Percentiles rank a stretch among this genome's conserved stretches.
phyloP scores from a whole-genome alignment of 495 filamentous ascomycete genomes.

The Neurospora sp. region DNA sequence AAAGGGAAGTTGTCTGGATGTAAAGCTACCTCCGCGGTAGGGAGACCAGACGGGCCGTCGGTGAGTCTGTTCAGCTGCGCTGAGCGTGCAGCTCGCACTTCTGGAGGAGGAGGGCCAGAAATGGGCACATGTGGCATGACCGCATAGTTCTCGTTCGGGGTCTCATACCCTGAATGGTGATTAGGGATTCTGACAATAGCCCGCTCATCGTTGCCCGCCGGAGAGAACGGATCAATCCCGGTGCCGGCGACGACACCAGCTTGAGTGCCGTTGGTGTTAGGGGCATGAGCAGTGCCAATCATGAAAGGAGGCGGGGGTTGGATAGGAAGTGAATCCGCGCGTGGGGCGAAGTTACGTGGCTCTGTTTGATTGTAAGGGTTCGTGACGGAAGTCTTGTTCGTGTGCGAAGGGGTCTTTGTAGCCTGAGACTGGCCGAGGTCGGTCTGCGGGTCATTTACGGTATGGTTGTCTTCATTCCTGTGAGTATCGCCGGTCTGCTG shows the following conservation, averaged over 20 bases:
- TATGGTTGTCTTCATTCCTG: not conserved
- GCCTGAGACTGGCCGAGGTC: not conserved
- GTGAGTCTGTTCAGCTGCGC: slow-evolving; percentile 19
- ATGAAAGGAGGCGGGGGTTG: not conserved
- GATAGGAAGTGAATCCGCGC: not conserved
- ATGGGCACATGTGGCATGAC: not conserved
- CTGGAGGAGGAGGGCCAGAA: not conserved
- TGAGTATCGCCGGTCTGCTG: not conserved
- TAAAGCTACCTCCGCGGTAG: slow-evolving; percentile 22
- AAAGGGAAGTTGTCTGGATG: slow-evolving; percentile 31
- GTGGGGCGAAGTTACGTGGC: slow-evolving; percentile 16
- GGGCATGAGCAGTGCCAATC: not conserved
- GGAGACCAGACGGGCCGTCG: slow-evolving; percentile 9
- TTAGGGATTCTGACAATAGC: not conserved
- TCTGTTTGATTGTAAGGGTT: slow-evolving; percentile 14
- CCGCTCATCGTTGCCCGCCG: not conserved
- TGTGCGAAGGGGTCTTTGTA: slow-evolving; percentile 6
- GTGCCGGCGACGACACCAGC: not conserved
- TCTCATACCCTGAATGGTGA: not conserved
- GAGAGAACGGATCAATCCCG: not conserved
- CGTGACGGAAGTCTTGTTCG: slow-evolving; percentile 4
- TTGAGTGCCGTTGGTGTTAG: not conserved
- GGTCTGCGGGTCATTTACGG: not conserved
- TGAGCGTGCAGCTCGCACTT: slow-evolving; percentile 16
- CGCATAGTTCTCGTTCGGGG: not conserved